Evolutionary conservation across 106 monocot genomes (phyloP).

Genomic region (Agapanthus africanus): DNA sequence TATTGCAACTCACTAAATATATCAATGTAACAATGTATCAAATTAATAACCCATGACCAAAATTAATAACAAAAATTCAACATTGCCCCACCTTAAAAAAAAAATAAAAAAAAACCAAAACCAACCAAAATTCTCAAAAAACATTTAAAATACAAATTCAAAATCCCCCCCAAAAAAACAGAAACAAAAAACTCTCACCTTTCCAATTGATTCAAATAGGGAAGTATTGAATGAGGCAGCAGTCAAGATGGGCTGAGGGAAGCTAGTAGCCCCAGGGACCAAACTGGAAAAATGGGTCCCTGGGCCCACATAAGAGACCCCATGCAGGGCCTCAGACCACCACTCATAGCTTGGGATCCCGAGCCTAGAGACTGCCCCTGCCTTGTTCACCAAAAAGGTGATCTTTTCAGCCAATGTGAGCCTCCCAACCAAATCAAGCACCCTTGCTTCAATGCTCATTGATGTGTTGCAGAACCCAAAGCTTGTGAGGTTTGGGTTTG

Average conservation of each 20-base stretch:
- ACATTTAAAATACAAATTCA: too few relatives aligned
- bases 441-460: constrained; percentile 17
- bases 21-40: too few relatives aligned
- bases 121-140: not conserved
- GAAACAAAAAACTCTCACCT: constrained; percentile 28
- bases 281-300: constrained; percentile 50
- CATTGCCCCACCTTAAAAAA: not conserved
- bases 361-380: constrained; percentile 36
- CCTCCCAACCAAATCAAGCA: constrained; percentile 40
- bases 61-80: too few relatives aligned
- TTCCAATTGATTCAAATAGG: constrained; percentile 63
- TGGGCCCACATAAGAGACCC: constrained; percentile 61
- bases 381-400: constrained; percentile 49
- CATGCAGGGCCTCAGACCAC: constrained; percentile 87
- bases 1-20: too few relatives aligned
- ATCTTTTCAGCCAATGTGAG: constrained; percentile 59
- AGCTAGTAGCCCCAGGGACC: constrained; percentile 66
- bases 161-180: too few relatives aligned
- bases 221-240: constrained; percentile 65
- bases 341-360: constrained; percentile 71
- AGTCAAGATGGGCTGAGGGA: constrained; percentile 63
- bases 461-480: constrained; percentile 50
- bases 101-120: not conserved
- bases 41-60: too few relatives aligned
- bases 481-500: constrained; percentile 22